Percentiles rank a stretch among this genome's conserved stretches.
These are phyloP conservation scores for Tilletia walkeri DNA, from an alignment of 1,284 basidiomycete genomes.

Conservation along the genomic window DNA sequence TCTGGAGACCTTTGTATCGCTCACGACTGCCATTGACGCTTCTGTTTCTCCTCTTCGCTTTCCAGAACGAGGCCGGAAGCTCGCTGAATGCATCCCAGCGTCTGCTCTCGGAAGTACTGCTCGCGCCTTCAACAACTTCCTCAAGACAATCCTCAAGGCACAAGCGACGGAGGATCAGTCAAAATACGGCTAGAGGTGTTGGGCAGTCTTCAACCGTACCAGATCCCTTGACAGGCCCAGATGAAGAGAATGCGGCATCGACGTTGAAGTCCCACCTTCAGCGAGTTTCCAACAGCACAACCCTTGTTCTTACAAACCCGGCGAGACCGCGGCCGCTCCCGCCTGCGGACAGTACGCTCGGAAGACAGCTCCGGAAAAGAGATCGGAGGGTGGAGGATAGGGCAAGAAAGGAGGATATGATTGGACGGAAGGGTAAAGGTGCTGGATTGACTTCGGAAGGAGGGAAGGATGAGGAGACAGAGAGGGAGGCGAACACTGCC, in stretches of 20 bases:
- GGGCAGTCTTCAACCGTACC: neutral
- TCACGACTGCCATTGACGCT: no score
- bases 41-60: neutral
- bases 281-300: neutral
- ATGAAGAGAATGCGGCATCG: neutral
- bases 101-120: neutral
- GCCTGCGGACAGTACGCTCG: neutral
- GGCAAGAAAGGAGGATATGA: neutral
- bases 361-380: slow-evolving; percentile 1
- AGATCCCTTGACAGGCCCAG: neutral
- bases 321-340: neutral
- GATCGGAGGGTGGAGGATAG: neutral
- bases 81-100: neutral
- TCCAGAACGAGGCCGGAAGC: neutral
- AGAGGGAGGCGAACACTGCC: neutral
- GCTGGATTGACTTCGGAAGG: neutral
- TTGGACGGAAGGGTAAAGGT: neutral
- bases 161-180: neutral
- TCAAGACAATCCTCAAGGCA: neutral
- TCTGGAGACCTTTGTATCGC: no score
- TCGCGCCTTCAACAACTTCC: neutral
- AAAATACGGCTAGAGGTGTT: neutral
- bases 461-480: neutral
- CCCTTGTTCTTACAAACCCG: slow-evolving; percentile 6
- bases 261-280: neutral